Percentiles rank a stretch among this genome's conserved stretches.
These are phyloP conservation scores for Populus davidiana DNA, from an alignment of 345 rosid species.

Conservation along the genomic window DNA sequence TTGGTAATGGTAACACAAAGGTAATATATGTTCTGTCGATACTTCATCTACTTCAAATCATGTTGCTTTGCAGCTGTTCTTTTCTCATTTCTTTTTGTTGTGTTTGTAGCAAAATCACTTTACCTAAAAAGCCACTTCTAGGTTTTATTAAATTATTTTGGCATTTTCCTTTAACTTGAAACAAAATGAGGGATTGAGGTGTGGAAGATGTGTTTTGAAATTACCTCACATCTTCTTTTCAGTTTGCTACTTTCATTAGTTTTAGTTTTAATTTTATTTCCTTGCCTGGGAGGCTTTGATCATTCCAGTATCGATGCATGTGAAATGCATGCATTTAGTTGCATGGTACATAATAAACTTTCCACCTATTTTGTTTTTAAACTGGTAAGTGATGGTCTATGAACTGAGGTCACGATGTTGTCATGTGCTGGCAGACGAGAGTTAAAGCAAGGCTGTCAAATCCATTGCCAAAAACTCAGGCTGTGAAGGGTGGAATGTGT, in stretches of 20 bases:
- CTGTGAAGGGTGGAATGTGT: slow-evolving; percentile 64
- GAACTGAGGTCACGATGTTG: slow-evolving; percentile 17
- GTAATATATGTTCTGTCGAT: slow-evolving; percentile 24
- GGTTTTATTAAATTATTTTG: not conserved
- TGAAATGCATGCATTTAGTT: not conserved
- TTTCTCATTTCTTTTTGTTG: not conserved
- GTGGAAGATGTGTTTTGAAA: not conserved
- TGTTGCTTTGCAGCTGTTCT: not conserved
- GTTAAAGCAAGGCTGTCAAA: slow-evolving; percentile 64
- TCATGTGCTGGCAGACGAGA: slow-evolving; percentile 34
- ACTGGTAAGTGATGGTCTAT: not conserved
- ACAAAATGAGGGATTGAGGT: not conserved
- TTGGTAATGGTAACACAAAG: slow-evolving; percentile 43
- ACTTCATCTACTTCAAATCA: not conserved
- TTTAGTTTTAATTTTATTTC: not conserved
- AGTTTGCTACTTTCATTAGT: not conserved
- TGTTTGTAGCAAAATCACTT: not conserved
- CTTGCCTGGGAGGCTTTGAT: not conserved
- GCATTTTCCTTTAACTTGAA: not conserved
- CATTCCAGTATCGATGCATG: not conserved
- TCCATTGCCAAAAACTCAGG: slow-evolving; percentile 70
- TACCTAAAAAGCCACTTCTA: not conserved
- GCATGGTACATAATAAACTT: not conserved
- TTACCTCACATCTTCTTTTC: not conserved
- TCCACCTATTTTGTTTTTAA: not conserved